Evolutionary conservation across 257 asterid genomes (phyloP).

Genomic region (Pogostemon cablin): DNA sequence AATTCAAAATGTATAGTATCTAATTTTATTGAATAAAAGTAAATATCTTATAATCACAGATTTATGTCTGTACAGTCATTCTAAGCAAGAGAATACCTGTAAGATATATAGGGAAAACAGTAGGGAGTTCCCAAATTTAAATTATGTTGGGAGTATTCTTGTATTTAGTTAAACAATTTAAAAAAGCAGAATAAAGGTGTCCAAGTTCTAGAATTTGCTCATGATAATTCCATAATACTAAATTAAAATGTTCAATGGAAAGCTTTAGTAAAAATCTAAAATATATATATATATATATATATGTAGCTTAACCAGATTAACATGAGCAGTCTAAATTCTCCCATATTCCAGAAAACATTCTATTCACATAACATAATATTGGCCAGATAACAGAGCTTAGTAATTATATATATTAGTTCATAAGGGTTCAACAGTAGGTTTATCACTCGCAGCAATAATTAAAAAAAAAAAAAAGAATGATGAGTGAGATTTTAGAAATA

Average conservation of each 20-base stretch:
- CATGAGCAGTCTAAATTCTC: too few species aligned
- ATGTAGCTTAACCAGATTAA: too few species aligned
- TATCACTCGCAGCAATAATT: neutral
- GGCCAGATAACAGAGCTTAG: neutral
- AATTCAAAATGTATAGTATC: neutral
- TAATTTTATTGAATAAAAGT: neutral
- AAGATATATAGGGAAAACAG: neutral
- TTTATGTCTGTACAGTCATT: neutral
- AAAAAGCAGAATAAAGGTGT: neutral
- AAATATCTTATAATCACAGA: neutral
- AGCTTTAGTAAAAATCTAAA: neutral
- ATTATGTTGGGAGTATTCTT: neutral
- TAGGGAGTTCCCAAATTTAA: neutral
- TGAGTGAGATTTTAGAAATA: slow-evolving; percentile 14
- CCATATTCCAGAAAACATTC: too few species aligned
- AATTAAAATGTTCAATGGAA: neutral
- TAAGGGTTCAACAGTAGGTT: neutral
- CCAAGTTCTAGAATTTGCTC: neutral
- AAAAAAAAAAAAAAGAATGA: neutral
- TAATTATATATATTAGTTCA: neutral
- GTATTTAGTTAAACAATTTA: neutral
- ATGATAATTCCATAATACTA: neutral
- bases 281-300: too few species aligned
- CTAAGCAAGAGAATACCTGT: neutral
- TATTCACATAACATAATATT: neutral